Evolutionary conservation across 768 basidiomycete genomes (phyloP), one percentile per base, ranked within the genome.

Genomic region (Russula earlei): DNA sequence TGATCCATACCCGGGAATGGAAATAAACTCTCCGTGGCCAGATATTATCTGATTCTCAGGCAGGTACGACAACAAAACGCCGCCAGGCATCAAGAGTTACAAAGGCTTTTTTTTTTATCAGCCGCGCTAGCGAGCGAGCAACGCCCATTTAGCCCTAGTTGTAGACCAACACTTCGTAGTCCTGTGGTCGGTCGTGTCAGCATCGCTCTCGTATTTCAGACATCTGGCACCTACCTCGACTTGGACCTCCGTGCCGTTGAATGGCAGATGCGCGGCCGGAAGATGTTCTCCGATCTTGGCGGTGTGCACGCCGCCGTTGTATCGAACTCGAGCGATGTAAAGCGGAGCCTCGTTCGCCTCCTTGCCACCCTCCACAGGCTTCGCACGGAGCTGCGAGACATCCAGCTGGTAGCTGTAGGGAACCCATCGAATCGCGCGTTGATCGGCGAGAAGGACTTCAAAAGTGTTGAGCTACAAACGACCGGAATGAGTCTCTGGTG

Each of bases 391-490:
- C 36, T 62, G 53, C 1, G 64, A 43, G 33, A 79, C 54, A 50
- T 80, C 72, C 55, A 86, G 59, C 6, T 64, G 67, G 25, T 82
- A 83, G 33, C 68, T 67, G 47, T 67, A 61, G 47, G 72, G 58
- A 0, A 84, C 80, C 86, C 86, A 89, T 47, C 62, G 72, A 51
- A 89, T 66, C 24, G 73, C 82, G 4, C 66, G 67, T 60, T 72
- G 69, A 63, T 87, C 72, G 1, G 83, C 86, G 17, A 87, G 70
- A n/a, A 89, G 81, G 44, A 88, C 75, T 64, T 89, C 86, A 62
- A 80, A 88, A 33, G 72, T 74, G 27, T 74, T 77, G 33, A 82
- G 37, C 85, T 87, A 51, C n/a, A n/a, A n/a, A n/a, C 33, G 24
- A 22, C n/a, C 9, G 14, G 12, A 47, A 44, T 47, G 49, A 60